Conservation (phyloP, 306 rosid genomes). For the Glycine tomentella region DNA sequence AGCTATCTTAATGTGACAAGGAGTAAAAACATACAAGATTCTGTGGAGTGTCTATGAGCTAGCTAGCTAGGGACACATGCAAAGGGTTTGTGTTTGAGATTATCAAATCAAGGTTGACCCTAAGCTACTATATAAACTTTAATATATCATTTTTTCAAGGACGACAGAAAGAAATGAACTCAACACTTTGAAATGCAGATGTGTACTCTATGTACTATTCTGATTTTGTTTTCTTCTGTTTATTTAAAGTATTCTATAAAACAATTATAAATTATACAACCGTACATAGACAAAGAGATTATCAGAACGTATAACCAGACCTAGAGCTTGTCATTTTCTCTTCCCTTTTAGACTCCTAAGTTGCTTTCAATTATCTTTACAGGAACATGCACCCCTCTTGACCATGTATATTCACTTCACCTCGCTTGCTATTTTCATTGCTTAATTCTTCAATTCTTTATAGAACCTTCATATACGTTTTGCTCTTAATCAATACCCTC, state of each 20-base stretch:
- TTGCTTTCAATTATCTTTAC: slow-evolving; percentile 44
- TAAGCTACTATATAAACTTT: neutral
- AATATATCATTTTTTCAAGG: neutral
- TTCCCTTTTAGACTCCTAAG: slow-evolving; percentile 49
- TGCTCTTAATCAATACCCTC: neutral
- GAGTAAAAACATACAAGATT: neutral
- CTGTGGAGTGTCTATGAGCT: neutral
- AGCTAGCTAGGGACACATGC: slow-evolving; percentile 28
- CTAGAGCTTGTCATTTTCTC: slow-evolving; percentile 48
- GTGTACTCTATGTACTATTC: neutral
- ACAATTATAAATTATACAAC: neutral
- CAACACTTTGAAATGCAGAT: slow-evolving; percentile 19
- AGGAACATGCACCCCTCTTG: slow-evolving; percentile 13
- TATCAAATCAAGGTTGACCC: slow-evolving; percentile 29
- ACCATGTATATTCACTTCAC: slow-evolving; percentile 23
- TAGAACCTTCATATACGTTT: neutral
- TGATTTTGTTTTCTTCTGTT: neutral
- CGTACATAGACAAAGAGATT: slow-evolving; percentile 43
- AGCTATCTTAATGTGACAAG: neutral
- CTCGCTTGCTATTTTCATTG: slow-evolving; percentile 28
- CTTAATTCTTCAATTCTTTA: neutral
- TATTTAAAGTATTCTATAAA: neutral
- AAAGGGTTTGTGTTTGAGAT: slow-evolving; percentile 10
- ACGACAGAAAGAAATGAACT: slow-evolving; percentile 12
- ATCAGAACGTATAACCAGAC: slow-evolving; percentile 30